Evolutionary conservation across 192 early-diverging fungal species (phyloP).

Genomic region (Haplosporangium gracile): DNA sequence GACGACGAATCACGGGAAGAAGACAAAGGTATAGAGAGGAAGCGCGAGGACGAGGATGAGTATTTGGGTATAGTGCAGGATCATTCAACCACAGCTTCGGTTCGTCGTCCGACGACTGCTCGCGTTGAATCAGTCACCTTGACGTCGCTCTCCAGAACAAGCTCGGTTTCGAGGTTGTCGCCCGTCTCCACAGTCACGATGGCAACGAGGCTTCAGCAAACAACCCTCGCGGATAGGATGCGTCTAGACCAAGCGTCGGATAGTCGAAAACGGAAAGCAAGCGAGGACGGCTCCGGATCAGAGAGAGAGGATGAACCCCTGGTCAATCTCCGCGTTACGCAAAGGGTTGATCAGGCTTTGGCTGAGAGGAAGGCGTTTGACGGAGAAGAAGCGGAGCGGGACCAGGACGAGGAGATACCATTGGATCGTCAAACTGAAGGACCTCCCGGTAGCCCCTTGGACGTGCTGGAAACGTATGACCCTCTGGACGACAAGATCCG

Average conservation of each 20-base stretch:
- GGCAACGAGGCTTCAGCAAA: background rate
- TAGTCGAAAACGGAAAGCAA: background rate
- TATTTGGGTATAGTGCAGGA: background rate
- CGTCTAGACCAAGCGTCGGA: background rate
- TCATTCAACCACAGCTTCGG: background rate
- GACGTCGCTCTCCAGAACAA: background rate
- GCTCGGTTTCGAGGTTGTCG: background rate
- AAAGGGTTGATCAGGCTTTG: background rate
- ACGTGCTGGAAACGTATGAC: conserved; percentile 47
- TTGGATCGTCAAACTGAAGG: background rate
- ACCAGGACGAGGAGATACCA: background rate
- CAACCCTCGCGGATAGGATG: background rate
- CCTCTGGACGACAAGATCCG: conserved; percentile 41
- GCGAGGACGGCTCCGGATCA: background rate
- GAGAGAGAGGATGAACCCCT: background rate
- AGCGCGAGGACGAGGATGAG: background rate
- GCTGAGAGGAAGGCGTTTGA: background rate
- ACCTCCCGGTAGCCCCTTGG: background rate
- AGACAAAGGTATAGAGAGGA: background rate
- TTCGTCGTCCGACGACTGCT: background rate
- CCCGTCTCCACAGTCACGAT: background rate
- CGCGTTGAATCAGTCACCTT: background rate
- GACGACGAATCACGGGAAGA: background rate
- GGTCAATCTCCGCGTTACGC: background rate
- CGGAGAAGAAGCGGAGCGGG: too few species aligned